phyloP scores from a whole-genome alignment of 305 asterid genomes.

The Fraxinus paxiana region DNA sequence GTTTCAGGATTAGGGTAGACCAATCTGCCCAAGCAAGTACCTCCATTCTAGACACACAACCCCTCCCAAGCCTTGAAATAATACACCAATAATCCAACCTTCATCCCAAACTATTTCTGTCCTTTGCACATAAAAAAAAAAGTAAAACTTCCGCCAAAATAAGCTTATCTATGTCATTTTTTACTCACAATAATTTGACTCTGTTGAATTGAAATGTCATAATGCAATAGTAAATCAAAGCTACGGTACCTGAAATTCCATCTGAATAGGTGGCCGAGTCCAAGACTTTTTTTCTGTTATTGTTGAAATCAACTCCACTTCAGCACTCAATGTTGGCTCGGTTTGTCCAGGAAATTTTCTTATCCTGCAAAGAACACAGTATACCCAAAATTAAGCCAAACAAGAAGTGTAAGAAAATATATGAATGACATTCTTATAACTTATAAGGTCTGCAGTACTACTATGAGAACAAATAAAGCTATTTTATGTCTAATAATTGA shows the following conservation, averaged over 20 bases:
- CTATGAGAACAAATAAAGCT: no score
- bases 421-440: slow-evolving; percentile 5
- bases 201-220: slow-evolving; percentile 7
- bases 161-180: neutral
- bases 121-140: neutral
- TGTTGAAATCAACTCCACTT: slow-evolving; percentile 92
- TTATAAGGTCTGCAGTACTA: neutral
- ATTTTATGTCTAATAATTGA: no score
- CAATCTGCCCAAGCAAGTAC: neutral
- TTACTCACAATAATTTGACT: neutral
- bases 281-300: slow-evolving; percentile 91
- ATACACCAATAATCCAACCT: neutral
- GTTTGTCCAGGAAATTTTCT: slow-evolving; percentile 99
- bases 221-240: slow-evolving; percentile 10
- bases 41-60: neutral
- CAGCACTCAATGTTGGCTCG: slow-evolving; percentile 97
- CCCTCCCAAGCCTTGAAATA: neutral
- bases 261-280: slow-evolving; percentile 98
- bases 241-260: slow-evolving; percentile 88
- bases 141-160: neutral
- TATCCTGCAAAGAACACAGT: slow-evolving; percentile 57
- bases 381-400: slow-evolving; percentile 17
- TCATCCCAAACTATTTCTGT: neutral
- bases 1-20: neutral
- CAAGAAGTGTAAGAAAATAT: neutral